A percentile compares a stretch with the other conserved stretches of the same genome.
phyloP scores from a whole-genome alignment of 441 rosid genomes.

The Populus tomentosa region DNA sequence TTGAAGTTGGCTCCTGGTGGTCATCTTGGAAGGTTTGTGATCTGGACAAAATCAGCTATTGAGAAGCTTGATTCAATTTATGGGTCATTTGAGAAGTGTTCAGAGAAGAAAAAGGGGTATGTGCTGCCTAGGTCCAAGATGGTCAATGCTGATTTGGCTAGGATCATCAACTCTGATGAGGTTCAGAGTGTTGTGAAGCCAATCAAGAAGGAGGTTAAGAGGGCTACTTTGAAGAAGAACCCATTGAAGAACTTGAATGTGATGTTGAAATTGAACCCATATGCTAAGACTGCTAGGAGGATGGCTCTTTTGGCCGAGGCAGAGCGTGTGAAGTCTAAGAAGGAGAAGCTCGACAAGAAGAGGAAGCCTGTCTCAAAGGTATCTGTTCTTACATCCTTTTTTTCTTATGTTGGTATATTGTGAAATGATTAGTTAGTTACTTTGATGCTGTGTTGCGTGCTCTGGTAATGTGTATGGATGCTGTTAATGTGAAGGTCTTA shows the following conservation, averaged over 20 bases:
- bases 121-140: constrained; percentile 79
- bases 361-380: constrained; percentile 76
- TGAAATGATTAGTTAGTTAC: not conserved
- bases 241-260: constrained; percentile 80
- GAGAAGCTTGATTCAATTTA: constrained; percentile 86
- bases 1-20: constrained; percentile 97
- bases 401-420: not conserved
- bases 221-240: constrained; percentile 87
- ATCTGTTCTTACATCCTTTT: not conserved
- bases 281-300: constrained; percentile 90
- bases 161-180: constrained; percentile 96
- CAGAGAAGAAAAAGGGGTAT: constrained; percentile 89
- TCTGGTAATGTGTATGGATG: not conserved
- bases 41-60: constrained; percentile 91
- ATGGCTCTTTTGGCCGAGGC: constrained; percentile 91
- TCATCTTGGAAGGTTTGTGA: constrained; percentile 79
- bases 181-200: constrained; percentile 91
- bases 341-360: constrained; percentile 91
- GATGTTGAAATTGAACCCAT: constrained; percentile 79
- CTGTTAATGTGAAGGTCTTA: too few species aligned
- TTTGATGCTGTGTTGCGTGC: too few species aligned
- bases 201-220: constrained; percentile 60
- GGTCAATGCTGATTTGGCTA: constrained; percentile 87
- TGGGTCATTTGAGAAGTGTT: constrained; percentile 76
- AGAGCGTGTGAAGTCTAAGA: constrained; percentile 82